Conservation (phyloP, 768 basidiomycete genomes). For the Tulasnella sp. region DNA sequence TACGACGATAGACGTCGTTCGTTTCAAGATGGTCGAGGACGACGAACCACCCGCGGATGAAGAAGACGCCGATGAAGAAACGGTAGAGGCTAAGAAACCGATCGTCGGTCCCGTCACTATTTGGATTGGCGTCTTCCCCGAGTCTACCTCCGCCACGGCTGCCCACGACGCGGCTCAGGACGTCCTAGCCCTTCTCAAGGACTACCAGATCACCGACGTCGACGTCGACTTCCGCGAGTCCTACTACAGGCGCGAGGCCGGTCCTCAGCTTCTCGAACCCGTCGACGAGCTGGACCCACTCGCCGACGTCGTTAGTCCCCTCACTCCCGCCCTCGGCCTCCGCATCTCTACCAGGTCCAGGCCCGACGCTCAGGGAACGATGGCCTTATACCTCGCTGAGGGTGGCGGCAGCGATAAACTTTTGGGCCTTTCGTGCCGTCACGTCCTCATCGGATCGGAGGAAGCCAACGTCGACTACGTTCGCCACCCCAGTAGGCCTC, state of each 20-base stretch:
- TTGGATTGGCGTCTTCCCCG: conserved; percentile 22
- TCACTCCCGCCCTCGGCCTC: conserved; percentile 16
- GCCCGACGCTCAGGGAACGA: conserved; percentile 11
- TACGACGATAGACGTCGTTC: conserved; percentile 20
- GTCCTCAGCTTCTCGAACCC: conserved; percentile 20
- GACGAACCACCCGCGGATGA: conserved; percentile 12
- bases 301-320: conserved; percentile 16
- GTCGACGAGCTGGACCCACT: conserved; percentile 19
- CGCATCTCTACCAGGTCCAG: conserved; percentile 1
- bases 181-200: conserved; percentile 17
- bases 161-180: conserved; percentile 21
- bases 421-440: conserved; percentile 5
- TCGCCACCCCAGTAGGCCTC: background rate
- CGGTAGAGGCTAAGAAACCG: conserved; percentile 1
- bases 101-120: conserved; percentile 18
- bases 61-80: conserved; percentile 15
- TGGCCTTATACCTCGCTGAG: conserved; percentile 12
- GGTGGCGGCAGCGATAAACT: conserved; percentile 13
- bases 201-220: conserved; percentile 20
- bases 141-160: conserved; percentile 5
- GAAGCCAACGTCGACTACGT: conserved; percentile 1
- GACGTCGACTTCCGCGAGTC: conserved; percentile 21
- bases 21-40: conserved; percentile 16
- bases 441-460: conserved; percentile 9
- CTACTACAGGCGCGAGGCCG: conserved; percentile 4